Evolutionary conservation across 306 rosid genomes (phyloP).

Genomic region (Quercus parvula): DNA sequence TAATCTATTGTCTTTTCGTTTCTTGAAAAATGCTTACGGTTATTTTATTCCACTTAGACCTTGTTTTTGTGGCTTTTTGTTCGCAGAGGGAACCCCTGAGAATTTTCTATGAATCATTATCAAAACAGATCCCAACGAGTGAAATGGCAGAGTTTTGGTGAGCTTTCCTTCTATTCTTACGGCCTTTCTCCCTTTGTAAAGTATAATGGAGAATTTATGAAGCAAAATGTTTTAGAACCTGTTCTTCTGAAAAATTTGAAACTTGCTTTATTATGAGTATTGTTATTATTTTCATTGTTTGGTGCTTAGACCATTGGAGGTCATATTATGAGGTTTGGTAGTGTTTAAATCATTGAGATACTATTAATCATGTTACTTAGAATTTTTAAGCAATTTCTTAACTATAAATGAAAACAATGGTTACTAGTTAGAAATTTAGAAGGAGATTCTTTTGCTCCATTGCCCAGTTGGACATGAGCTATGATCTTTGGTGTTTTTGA

Average conservation of each 20-base stretch:
- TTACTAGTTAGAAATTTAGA: background rate
- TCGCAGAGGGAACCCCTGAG: slow-evolving; percentile 92
- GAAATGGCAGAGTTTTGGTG: slow-evolving; percentile 95
- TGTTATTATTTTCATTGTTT: background rate
- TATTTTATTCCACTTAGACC: slow-evolving; percentile 10
- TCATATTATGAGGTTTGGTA: background rate
- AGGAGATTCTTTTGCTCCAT: background rate
- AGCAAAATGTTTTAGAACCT: background rate
- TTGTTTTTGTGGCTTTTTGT: slow-evolving; percentile 24
- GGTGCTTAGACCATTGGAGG: background rate
- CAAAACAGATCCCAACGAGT: slow-evolving; percentile 83
- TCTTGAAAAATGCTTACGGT: background rate
- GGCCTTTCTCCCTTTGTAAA: slow-evolving; percentile 7
- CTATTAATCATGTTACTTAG: background rate
- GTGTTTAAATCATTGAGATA: background rate
- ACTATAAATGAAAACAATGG: background rate
- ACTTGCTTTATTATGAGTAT: background rate
- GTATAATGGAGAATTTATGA: background rate
- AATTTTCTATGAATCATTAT: slow-evolving; percentile 82
- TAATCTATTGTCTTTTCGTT: slow-evolving; percentile 8
- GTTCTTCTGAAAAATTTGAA: background rate
- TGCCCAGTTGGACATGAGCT: too few relatives aligned
- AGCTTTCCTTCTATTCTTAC: slow-evolving; percentile 25
- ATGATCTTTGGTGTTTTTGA: too few relatives aligned
- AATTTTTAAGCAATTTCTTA: background rate